Percentiles rank a stretch among this genome's conserved stretches.
These are phyloP conservation scores for Ogataea sp. DNA, from an alignment of 805 yeast genomes.

Conservation along the genomic window DNA sequence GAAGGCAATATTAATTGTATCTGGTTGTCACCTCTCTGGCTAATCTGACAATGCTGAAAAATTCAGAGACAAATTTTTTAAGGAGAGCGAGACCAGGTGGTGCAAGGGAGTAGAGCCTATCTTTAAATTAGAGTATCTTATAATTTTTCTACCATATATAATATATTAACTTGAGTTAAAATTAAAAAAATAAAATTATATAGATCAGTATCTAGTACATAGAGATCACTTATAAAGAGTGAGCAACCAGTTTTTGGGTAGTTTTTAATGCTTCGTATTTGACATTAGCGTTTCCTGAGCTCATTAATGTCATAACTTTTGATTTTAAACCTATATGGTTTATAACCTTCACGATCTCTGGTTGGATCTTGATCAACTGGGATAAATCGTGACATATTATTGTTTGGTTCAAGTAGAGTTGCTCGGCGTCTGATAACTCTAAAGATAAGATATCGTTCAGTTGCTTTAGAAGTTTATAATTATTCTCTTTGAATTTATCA, in stretches of 20 bases:
- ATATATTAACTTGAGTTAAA: too few relatives aligned
- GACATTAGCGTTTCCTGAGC: conserved; percentile 73
- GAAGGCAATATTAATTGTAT: too few relatives aligned
- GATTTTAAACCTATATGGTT: conserved; percentile 58
- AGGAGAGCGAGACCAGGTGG: too few relatives aligned
- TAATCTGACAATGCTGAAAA: too few relatives aligned
- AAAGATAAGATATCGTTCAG: conserved; percentile 44
- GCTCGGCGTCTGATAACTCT: conserved; percentile 22
- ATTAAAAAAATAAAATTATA: too few relatives aligned
- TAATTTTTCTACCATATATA: too few relatives aligned
- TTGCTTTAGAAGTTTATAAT: conserved; percentile 63
- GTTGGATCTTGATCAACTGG: conserved; percentile 49
- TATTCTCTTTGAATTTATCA: conserved; percentile 63
- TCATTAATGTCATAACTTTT: conserved; percentile 77
- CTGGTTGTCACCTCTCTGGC: too few relatives aligned
- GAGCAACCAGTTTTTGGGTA: conserved; percentile 88
- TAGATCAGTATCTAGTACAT: too few relatives aligned
- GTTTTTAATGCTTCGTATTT: conserved; percentile 93
- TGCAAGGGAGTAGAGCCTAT: too few relatives aligned
- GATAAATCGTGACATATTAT: conserved; percentile 64
- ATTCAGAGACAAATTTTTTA: too few relatives aligned
- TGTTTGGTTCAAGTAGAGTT: conserved; percentile 34
- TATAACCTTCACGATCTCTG: conserved; percentile 51
- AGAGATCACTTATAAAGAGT: too few relatives aligned
- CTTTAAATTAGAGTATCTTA: too few relatives aligned